Conservation (phyloP, 768 basidiomycete genomes). For the Termitomyces sp. region DNA sequence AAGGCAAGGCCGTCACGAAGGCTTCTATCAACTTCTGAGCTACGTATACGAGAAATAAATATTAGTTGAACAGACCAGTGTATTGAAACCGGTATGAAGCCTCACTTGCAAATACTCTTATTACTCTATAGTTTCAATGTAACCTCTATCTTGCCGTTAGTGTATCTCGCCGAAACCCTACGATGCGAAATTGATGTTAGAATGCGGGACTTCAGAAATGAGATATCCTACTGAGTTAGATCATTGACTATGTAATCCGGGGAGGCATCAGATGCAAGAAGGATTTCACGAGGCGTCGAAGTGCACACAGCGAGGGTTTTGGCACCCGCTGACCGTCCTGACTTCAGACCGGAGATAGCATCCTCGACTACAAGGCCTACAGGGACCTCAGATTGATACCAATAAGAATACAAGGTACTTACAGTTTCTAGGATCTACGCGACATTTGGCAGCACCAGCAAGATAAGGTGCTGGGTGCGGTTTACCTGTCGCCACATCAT, state of each 20-base stretch:
- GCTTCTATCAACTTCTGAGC: neutral
- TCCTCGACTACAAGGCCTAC: slow-evolving; percentile 87
- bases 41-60: too few species aligned
- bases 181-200: neutral
- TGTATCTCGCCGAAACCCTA: slow-evolving; percentile 44
- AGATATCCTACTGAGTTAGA: slow-evolving; percentile 52
- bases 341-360: slow-evolving; percentile 76
- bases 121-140: slow-evolving; percentile 33
- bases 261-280: slow-evolving; percentile 49
- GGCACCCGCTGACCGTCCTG: slow-evolving; percentile 75
- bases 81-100: neutral
- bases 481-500: slow-evolving; percentile 72
- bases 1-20: neutral
- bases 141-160: slow-evolving; percentile 45
- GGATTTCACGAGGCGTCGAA: slow-evolving; percentile 56
- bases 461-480: slow-evolving; percentile 90
- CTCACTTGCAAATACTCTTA: neutral
- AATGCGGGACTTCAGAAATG: neutral
- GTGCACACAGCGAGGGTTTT: slow-evolving; percentile 82
- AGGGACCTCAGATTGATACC: neutral
- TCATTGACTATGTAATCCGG: slow-evolving; percentile 70
- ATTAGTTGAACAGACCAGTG: neutral
- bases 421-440: slow-evolving; percentile 59
- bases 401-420: slow-evolving; percentile 15
- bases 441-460: slow-evolving; percentile 62